Base-by-base conservation (phyloP, 2,329 filamentous ascomycete species). In the Onygenales sp. region DNA sequence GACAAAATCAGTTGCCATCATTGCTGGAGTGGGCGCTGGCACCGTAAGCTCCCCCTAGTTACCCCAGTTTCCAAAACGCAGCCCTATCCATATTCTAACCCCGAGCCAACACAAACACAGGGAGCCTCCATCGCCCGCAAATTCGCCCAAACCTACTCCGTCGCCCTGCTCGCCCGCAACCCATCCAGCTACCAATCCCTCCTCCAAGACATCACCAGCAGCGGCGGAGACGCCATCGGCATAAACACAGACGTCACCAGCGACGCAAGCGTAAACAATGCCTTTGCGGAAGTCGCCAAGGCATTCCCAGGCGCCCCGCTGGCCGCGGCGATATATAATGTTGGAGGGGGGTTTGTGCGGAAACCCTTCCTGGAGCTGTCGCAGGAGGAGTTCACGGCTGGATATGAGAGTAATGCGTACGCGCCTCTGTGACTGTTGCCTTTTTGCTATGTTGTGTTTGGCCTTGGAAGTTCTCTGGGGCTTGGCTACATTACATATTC, bases 341-440 rank as follows among this genome's bases (percentile, higher is more conserved):
- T 80, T 3, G 75, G 72, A 2, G 81, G 82, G 0, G 68, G 72
- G 2, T 82, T 84, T 54, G 68, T 76, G 32, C 70, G 80, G 49
- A 84, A 84, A 64, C 77, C 81, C 0, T 78, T 86, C 56, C 69
- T 86, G 8, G 82, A 84, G 54, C 67, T 83, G 55, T 79, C 75
- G 0, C 75, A 80, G 51, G 73, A 78, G 38, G 80, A 84, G 32
- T 84, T 84, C 61, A 66, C 69, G 38, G 67, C 66, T 10, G 75
- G 76, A 2, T 75, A 75, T 54, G 71, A 76, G 32, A 75, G 77
- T 38, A 76, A 75, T 57, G 73, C 70, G 77, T 79, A 66, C 57
- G 73, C 66, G 5, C 44, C 14, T 49, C 10, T 47, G 7, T 36
- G 21, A 41, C 3, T 41, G 39, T 17, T 41, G 7, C 32, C 8